A percentile compares a stretch with the other conserved stretches of the same genome.
These are phyloP conservation scores for Lumnitzera racemosa DNA, from an alignment of 345 rosid species.

Conservation along the genomic window DNA sequence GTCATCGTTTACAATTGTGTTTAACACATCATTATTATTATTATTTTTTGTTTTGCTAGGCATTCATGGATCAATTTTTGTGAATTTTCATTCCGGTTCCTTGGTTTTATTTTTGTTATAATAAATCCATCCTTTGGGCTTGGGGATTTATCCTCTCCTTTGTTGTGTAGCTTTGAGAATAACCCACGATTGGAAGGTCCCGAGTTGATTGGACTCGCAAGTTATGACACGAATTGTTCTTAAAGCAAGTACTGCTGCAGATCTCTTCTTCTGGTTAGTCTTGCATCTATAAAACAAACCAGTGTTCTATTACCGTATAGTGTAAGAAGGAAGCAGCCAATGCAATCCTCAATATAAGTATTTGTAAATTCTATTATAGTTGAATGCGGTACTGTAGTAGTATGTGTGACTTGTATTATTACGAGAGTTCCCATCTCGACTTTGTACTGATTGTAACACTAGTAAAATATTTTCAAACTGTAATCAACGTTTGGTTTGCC, in stretches of 20 bases:
- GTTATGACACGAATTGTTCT: conserved; percentile 80
- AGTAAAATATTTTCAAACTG: too few species aligned
- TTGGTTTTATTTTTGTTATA: too few species aligned
- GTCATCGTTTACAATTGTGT: too few species aligned
- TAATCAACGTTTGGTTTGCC: too few species aligned
- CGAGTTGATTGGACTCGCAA: conserved; percentile 79
- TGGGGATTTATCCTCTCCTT: not conserved
- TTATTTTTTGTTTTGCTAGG: too few species aligned
- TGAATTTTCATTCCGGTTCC: too few species aligned
- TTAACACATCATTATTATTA: too few species aligned
- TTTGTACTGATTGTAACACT: not conserved
- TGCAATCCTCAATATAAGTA: not conserved
- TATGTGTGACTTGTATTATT: conserved; percentile 1
- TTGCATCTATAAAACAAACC: conserved; percentile 5
- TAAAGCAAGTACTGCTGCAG: conserved; percentile 20
- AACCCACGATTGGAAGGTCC: conserved; percentile 94
- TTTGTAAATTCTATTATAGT: conserved; percentile 3
- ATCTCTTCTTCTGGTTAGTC: conserved; percentile 6
- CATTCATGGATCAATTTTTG: too few species aligned
- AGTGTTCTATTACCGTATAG: conserved; percentile 15
- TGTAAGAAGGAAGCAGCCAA: not conserved
- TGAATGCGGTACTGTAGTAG: conserved; percentile 5
- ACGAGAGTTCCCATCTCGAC: not conserved
- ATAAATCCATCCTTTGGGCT: too few species aligned
- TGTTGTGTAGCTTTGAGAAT: conserved; percentile 64